These are phyloP conservation scores for Pseudocercospora eumusae DNA, from an alignment of 2,329 filamentous ascomycete genomes.

Conservation along the genomic window DNA sequence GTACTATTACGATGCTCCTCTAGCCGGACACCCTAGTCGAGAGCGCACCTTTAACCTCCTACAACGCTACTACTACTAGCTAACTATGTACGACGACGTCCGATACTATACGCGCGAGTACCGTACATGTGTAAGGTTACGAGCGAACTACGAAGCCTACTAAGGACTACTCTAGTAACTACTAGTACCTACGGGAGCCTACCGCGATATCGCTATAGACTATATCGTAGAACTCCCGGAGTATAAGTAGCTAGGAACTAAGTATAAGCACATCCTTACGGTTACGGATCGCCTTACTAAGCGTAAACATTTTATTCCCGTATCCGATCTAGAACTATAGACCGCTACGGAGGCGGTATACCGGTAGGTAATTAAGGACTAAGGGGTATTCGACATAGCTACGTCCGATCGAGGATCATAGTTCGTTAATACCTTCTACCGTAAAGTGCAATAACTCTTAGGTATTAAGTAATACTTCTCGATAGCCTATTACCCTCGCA, in stretches of 20 bases:
- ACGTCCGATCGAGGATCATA: neutral
- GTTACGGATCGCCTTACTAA: slow-evolving; percentile 11
- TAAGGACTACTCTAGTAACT: neutral
- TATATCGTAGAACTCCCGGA: slow-evolving; percentile 3
- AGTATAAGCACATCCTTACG: slow-evolving; percentile 7
- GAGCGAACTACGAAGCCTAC: neutral
- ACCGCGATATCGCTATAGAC: slow-evolving; percentile 4
- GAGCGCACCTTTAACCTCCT: neutral
- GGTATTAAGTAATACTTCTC: too few species aligned
- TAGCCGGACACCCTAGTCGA: neutral
- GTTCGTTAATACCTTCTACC: slow-evolving; percentile 8
- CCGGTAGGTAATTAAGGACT: slow-evolving; percentile 5
- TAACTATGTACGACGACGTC: neutral
- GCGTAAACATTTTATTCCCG: slow-evolving; percentile 1
- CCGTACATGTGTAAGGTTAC: neutral
- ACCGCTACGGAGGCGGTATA: neutral
- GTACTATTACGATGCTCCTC: neutral
- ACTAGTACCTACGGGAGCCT: slow-evolving; percentile 1
- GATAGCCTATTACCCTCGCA: too few species aligned
- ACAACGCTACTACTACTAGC: neutral
- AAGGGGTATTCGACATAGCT: neutral
- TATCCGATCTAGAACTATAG: neutral
- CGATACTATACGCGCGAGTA: neutral
- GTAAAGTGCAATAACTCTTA: too few species aligned
- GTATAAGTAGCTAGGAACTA: neutral